Percentiles rank a stretch among this genome's conserved stretches.
phyloP scores from a whole-genome alignment of 495 filamentous ascomycete genomes.

The Bryoglossum gracile region DNA sequence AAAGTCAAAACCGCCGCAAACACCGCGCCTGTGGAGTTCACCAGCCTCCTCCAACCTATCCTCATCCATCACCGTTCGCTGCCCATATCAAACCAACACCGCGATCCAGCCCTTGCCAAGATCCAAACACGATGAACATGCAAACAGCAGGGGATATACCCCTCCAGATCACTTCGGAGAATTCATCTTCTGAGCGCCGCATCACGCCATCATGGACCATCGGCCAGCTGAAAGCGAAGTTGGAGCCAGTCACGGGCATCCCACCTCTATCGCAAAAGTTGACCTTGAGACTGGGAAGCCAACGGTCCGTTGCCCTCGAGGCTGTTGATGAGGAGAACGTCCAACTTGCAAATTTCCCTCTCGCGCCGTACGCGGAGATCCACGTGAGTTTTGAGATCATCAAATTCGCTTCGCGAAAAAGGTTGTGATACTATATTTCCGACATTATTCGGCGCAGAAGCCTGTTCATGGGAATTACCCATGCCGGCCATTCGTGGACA shows the following conservation, averaged over 20 bases:
- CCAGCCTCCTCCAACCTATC: too few species aligned
- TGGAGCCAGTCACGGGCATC: conserved; percentile 90
- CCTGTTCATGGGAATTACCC: neutral
- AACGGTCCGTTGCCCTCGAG: conserved; percentile 48
- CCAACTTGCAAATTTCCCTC: conserved; percentile 51
- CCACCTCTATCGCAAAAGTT: conserved; percentile 74
- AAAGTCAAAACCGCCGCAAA: conserved; percentile 1
- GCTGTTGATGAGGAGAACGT: conserved; percentile 61
- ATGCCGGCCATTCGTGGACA: neutral
- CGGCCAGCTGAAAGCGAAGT: conserved; percentile 73
- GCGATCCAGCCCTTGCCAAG: neutral
- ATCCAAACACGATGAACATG: conserved; percentile 29
- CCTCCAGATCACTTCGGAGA: conserved; percentile 72
- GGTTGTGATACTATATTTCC: conserved; percentile 9
- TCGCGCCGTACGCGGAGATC: conserved; percentile 68
- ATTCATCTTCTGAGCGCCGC: conserved; percentile 72
- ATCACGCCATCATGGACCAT: conserved; percentile 92
- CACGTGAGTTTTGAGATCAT: conserved; percentile 49
- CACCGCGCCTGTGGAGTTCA: too few species aligned
- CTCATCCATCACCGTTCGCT: too few species aligned
- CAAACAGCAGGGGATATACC: conserved; percentile 72
- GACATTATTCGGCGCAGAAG: neutral
- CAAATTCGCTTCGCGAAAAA: conserved; percentile 16
- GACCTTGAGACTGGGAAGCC: conserved; percentile 50
- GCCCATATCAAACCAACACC: conserved; percentile 13